Evolutionary conservation across 2,329 filamentous ascomycete species (phyloP), one percentile per base, ranked within the genome.

Genomic region (Claviceps pusilla): DNA sequence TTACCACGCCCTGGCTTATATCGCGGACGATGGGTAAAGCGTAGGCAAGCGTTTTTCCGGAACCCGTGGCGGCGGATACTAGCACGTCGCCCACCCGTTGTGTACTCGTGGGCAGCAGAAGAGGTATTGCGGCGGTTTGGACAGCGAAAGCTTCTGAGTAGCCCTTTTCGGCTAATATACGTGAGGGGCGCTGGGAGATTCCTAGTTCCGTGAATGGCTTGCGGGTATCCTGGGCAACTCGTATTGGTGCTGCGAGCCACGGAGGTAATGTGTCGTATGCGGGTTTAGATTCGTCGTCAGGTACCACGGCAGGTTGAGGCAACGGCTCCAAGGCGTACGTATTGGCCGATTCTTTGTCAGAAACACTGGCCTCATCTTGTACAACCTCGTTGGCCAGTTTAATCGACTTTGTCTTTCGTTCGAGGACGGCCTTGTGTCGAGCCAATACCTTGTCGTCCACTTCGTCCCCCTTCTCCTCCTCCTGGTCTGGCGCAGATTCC

Each of bases 31-130:
- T 82, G 0, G 93, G 93, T 3, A 98, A 72, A 0, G 91, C 80
- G 63, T 98, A 98, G 0, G 91, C 86, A 16, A 98, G 69, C 0
- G 93, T 98, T 66, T 98, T 98, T 55, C 93, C 93, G 0, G 93
- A 97, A 9, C 93, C 93, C 0, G 93, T 98, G 1, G 91, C 87
- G 0, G 94, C 93, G 7, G 89, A 93, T 3, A 98, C 84, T 48
- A 95, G 84, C 4, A 98, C 69, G 66, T 98, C 93, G 5, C 88
- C 86, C 1, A 78, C 71, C 41, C 82, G 76, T 41, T 78, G 72
- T 54, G 77, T 73, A 46, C 78, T 76, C 0, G 77, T 79, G 28
- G 80, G 83, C 4, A 95, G 73, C 5, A 98, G 76, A 45, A 95
- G 74, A 0, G 91, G 90, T 31, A 98, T 76, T 0, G 93, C 69